Percentiles rank a stretch among this genome's conserved stretches.
These are phyloP conservation scores for Stagonosporopsis vannaccii DNA, from an alignment of 2,329 filamentous ascomycete species.

Conservation along the genomic window DNA sequence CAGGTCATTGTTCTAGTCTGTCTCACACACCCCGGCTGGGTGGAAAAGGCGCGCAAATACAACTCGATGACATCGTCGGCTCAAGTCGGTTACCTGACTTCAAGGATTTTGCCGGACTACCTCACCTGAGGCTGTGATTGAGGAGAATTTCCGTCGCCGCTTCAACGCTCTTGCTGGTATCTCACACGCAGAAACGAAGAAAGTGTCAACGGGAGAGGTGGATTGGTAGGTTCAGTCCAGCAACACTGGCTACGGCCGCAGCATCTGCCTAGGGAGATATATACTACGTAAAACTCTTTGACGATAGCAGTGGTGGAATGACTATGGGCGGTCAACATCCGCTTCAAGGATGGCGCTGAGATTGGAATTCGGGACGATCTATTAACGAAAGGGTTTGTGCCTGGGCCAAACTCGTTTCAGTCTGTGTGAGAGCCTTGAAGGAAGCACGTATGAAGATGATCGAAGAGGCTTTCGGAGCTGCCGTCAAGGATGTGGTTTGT, in stretches of 20 bases:
- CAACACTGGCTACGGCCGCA: constrained; percentile 58
- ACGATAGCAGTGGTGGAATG: constrained; percentile 60
- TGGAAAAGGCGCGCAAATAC: constrained; percentile 24
- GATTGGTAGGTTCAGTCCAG: constrained; percentile 25
- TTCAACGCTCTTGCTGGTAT: constrained; percentile 50
- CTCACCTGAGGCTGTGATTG: constrained; percentile 38
- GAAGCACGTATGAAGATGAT: background rate
- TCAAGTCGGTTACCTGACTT: constrained; percentile 25
- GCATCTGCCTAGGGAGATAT: constrained; percentile 26
- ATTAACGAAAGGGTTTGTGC: constrained; percentile 34
- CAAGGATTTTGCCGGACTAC: constrained; percentile 33
- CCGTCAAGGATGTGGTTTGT: background rate
- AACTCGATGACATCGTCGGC: constrained; percentile 32
- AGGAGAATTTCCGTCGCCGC: constrained; percentile 44
- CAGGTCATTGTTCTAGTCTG: constrained; percentile 18
- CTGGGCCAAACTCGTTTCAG: constrained; percentile 33
- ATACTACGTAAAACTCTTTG: constrained; percentile 47
- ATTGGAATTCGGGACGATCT: background rate
- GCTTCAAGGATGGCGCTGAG: background rate
- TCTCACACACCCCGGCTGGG: constrained; percentile 19
- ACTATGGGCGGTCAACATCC: constrained; percentile 60
- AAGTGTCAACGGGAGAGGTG: constrained; percentile 49
- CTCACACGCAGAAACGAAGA: constrained; percentile 58
- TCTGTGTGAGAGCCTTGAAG: constrained; percentile 35
- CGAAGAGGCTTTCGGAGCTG: background rate